A percentile compares a stretch with the other conserved stretches of the same genome.
These are phyloP conservation scores for Penicillium sp. DNA, from an alignment of 2,329 filamentous ascomycete species.

Conservation along the genomic window DNA sequence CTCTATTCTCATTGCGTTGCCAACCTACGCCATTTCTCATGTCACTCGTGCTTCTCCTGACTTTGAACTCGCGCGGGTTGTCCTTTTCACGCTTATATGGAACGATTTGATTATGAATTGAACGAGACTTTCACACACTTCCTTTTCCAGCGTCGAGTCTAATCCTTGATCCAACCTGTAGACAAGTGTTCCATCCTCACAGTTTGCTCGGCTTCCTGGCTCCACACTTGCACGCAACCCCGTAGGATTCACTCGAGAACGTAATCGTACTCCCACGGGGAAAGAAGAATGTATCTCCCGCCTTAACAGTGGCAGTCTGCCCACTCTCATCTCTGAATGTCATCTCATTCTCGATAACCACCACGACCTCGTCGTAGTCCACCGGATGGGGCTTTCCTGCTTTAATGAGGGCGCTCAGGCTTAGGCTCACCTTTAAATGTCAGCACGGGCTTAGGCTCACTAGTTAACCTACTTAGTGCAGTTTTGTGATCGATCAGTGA, in stretches of 20 bases:
- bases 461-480: no score
- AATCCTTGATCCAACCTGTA: no score
- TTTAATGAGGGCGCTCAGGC: no score
- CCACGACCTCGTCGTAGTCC: not conserved
- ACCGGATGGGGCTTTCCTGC: no score
- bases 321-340: not conserved
- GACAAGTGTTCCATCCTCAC: no score
- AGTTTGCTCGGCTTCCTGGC: not conserved
- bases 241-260: not conserved
- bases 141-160: no score
- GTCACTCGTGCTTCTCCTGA: not conserved
- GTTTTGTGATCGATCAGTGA: no score
- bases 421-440: no score
- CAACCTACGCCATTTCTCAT: not conserved
- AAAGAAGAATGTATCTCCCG: not conserved
- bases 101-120: conserved; percentile 3
- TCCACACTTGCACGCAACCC: not conserved
- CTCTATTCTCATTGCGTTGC: not conserved
- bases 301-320: not conserved
- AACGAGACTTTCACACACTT: not conserved
- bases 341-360: not conserved
- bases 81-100: not conserved
- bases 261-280: not conserved
- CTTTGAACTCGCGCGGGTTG: not conserved
- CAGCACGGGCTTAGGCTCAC: no score